Evolutionary conservation across 2,329 filamentous ascomycete genomes (phyloP).

Genomic region (Cordyceps javanica): DNA sequence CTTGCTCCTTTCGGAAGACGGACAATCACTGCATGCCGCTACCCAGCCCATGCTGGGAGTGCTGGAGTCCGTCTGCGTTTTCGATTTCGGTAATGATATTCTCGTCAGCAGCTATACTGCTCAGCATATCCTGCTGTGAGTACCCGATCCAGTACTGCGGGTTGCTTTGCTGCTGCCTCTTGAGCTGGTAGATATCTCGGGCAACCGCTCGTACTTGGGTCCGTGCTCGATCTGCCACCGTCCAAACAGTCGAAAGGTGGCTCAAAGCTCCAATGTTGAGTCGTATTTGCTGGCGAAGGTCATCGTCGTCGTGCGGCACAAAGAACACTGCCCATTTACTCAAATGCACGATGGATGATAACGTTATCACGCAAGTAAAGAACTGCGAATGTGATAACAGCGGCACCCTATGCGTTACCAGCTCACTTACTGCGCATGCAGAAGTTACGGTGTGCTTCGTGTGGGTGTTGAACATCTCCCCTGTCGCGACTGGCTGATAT

Average conservation of each 20-base stretch:
- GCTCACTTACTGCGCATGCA: constrained; percentile 68
- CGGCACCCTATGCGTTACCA: constrained; percentile 67
- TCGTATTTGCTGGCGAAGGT: constrained; percentile 67
- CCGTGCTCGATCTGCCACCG: constrained; percentile 62
- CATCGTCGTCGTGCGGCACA: constrained; percentile 55
- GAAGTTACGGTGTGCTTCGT: constrained; percentile 76
- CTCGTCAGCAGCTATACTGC: constrained; percentile 50
- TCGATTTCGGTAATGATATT: constrained; percentile 55
- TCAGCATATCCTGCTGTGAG: constrained; percentile 49
- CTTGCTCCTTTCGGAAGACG: not conserved
- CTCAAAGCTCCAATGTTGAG: constrained; percentile 74
- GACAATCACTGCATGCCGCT: not conserved
- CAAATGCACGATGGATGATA: constrained; percentile 75
- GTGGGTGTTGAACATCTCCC: constrained; percentile 56
- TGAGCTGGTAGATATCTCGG: constrained; percentile 62
- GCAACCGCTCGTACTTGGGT: constrained; percentile 72
- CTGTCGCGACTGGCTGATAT: constrained; percentile 44
- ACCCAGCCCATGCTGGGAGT: constrained; percentile 13
- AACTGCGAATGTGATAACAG: constrained; percentile 74
- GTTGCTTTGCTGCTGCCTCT: constrained; percentile 49
- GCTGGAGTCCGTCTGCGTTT: constrained; percentile 20
- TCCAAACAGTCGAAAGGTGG: constrained; percentile 64
- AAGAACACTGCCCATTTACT: constrained; percentile 68
- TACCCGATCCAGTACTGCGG: constrained; percentile 50
- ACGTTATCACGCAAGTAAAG: constrained; percentile 73